Base-by-base conservation (phyloP, 23 red algal species). In the Gracilaria caudata region DNA sequence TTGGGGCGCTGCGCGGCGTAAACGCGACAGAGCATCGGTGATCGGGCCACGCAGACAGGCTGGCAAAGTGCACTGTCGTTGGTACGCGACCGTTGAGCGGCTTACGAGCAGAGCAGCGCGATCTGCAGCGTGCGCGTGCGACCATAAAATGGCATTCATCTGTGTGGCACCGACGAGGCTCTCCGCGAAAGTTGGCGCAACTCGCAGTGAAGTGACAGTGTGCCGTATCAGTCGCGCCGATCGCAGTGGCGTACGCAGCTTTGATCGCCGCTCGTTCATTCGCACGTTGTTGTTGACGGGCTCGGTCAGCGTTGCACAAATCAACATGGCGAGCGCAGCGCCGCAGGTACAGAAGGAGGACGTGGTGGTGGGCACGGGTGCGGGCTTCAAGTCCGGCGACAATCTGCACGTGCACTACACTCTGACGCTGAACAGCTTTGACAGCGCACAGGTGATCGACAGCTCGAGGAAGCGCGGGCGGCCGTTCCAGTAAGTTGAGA, bases 361-460 rank as follows among this genome's bases (percentile, higher is more conserved):
- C 38, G 26, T 73, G 43, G 64, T 76, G 43, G 71, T 70, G 28
- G 85, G 85, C 20, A 66, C 34, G 5, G 85, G 85, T 9, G 37
- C 68, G 5, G 55, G 25, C 7, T 70, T 79, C 54, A 63, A 40
- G 47, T 32, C 51, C 4, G 73, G 55, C 23, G 72, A 89, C 57
- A 46, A 30, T 7, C 30, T 95, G 29, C 47, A 80, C 55, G 77
- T 96, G 83, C 94, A 96, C 63, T 96, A 96, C 71, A 87, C 83
- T 4, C 63, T 86, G 28, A 86, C 83, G 34, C 73, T 92, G 26
- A 77, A 65, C 32, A 61, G 60, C 16, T 91, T 91, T 82, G 77
- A 91, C 33, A 56, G 43, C 44, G 33, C 20, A 11, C 57, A 58
- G 83, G 79, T 88, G 46, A 73, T 98, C 21, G 96, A 98, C 58